Percentiles rank a stretch among this genome's conserved stretches.
These are phyloP conservation scores for Solanum hybrid DNA, from an alignment of 305 asterid genomes.

Conservation along the genomic window DNA sequence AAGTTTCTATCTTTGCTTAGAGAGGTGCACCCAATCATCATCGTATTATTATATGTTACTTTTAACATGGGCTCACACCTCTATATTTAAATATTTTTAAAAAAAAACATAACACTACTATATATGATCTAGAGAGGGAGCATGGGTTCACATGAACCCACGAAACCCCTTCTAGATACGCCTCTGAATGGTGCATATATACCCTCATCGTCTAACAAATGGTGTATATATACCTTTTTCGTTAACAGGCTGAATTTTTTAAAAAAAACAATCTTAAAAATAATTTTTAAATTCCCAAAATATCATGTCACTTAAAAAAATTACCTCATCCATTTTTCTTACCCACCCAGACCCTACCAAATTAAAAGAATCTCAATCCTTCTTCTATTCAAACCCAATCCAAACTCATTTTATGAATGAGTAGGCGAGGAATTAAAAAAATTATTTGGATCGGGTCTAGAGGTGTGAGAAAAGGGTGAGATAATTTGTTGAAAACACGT, in stretches of 20 bases:
- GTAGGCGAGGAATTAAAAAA: not conserved
- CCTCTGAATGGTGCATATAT: not conserved
- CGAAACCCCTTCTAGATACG: too few species aligned
- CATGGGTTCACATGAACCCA: too few species aligned
- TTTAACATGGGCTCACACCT: too few species aligned
- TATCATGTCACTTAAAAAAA: not conserved
- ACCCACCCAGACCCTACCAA: not conserved
- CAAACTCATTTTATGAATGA: not conserved
- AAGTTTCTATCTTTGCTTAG: too few species aligned
- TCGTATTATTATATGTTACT: too few species aligned
- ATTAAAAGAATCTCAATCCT: too few species aligned
- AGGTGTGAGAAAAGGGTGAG: not conserved
- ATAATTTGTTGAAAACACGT: too few species aligned
- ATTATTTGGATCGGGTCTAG: not conserved
- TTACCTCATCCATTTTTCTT: not conserved
- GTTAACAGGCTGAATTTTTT: not conserved
- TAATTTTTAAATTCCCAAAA: not conserved
- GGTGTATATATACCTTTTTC: not conserved
- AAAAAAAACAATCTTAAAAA: not conserved
- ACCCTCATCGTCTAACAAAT: not conserved
- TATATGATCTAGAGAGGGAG: too few species aligned
- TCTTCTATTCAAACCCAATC: not conserved
- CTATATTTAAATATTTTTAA: too few species aligned
- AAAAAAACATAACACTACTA: too few species aligned
- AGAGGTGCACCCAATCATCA: too few species aligned